A percentile compares a stretch with the other conserved stretches of the same genome.
Conservation (phyloP, 768 basidiomycete species). For the Hericium erinaceus region DNA sequence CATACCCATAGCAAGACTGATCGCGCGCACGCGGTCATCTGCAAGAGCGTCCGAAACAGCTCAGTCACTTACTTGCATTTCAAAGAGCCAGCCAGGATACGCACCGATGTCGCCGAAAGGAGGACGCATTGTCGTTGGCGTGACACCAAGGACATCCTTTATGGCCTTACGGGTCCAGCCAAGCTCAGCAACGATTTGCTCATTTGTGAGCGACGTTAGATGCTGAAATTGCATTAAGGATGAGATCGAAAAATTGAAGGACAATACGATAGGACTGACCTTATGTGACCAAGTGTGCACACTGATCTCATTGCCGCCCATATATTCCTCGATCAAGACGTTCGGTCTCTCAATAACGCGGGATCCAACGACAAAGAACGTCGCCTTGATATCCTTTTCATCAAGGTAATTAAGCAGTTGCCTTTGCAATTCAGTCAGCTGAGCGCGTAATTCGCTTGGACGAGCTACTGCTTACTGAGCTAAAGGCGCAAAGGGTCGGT, state of each 20-base stretch:
- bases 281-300: constrained; percentile 91
- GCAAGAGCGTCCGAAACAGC: constrained; percentile 1
- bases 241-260: constrained; percentile 21
- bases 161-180: constrained; percentile 89
- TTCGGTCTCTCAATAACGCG: constrained; percentile 72
- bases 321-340: constrained; percentile 72
- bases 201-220: constrained; percentile 64
- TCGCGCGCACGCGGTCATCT: constrained; percentile 91
- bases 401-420: constrained; percentile 65
- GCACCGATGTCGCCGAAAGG: constrained; percentile 75
- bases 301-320: constrained; percentile 70
- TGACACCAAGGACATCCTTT: constrained; percentile 63
- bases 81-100: not conserved
- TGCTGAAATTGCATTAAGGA: constrained; percentile 27
- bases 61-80: not conserved
- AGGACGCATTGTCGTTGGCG: constrained; percentile 71
- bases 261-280: constrained; percentile 24
- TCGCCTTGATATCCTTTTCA: constrained; percentile 55
- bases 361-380: constrained; percentile 88
- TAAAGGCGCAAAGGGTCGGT: constrained; percentile 17
- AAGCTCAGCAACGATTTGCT: constrained; percentile 85
- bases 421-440: constrained; percentile 23
- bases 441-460: not conserved
- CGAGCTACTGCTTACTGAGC: constrained; percentile 35
- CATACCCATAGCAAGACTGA: constrained; percentile 86